These are phyloP conservation scores for Hymenoscyphus occultus DNA, from an alignment of 2,329 filamentous ascomycete species.

Conservation along the genomic window DNA sequence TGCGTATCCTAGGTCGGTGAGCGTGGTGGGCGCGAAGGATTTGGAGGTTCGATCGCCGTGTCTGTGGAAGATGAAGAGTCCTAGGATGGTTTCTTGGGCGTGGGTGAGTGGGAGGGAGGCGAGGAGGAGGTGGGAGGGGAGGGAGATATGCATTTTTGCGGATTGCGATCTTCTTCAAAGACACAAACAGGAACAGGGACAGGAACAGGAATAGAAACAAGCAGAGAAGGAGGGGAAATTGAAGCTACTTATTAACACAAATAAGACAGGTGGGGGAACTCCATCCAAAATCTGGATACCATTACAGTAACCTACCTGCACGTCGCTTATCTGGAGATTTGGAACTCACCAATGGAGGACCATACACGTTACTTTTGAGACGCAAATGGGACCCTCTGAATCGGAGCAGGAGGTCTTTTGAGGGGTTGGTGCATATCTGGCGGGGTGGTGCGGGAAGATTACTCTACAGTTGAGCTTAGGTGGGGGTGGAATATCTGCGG, in stretches of 20 bases:
- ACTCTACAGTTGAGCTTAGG: neutral
- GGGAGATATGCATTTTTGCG: neutral
- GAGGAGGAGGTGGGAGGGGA: neutral
- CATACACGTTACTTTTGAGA: neutral
- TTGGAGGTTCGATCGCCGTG: conserved; percentile 89
- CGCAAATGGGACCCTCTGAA: neutral
- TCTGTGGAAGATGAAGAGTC: conserved; percentile 82
- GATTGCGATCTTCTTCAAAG: neutral
- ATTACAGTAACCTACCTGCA: neutral
- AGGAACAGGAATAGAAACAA: neutral
- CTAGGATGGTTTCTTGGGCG: conserved; percentile 48
- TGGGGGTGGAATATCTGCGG: neutral
- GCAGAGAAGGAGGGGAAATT: neutral
- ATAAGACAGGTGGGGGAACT: neutral
- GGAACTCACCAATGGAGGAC: neutral
- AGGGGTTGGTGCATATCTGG: neutral
- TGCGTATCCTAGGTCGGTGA: conserved; percentile 77
- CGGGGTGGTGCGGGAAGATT: neutral
- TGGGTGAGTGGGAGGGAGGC: conserved; percentile 34
- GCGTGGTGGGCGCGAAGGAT: conserved; percentile 62
- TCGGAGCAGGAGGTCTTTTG: neutral
- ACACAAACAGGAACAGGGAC: neutral
- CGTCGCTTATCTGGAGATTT: neutral
- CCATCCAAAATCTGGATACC: neutral
- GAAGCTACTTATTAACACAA: neutral